Base-by-base conservation (phyloP, 192 early-diverging fungal genomes). In the Backusella westeae region DNA sequence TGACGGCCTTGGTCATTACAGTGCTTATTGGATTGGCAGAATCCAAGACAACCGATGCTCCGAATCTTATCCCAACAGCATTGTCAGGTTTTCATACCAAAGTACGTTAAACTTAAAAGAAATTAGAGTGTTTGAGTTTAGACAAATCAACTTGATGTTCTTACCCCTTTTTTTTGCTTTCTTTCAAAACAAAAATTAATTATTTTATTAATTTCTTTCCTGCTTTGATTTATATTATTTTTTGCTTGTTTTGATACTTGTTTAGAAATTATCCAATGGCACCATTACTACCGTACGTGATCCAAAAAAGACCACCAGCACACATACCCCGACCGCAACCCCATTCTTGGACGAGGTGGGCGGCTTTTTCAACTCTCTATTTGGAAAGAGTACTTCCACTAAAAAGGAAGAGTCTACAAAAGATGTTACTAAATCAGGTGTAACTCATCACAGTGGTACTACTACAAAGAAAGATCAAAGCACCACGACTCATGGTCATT, bases 231-330 rank as follows among this genome's bases (percentile, higher is more conserved):
- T 26, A 10, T 70, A 39, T 70, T 36, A n/a, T 32, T 71, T 46
- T 71, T 15, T 41, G 38, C 38, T 49, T 5, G 32, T 53, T 53
- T 53, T 53, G 19, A 23, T 53, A 7, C 19, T 53, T 53, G 21
- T 63, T 63, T 63, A 63, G 56, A 63, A 63, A 63, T 63, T 63
- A 63, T 69, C 68, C 68, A 69, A 41, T 69, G 68, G n/a, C 21
- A 63, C 56, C 56, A 29, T 63, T 63, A 63, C 29, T 29, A 63
- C 56, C 6, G 56, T 63, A 63, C 56, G 29, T 63, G 56, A 69
- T 10, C 29, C 34, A 21, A 53, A 49, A 49, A n/a, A 26, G n/a
- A 73, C 44, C 3, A 39, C 56, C 36, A 26, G 35, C 49, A 65
- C 72, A n/a, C 32, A 35, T 59, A 73, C 72, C 53, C 35, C 39